phyloP scores from a whole-genome alignment of 1,284 basidiomycete genomes.

The Amylostereum chailletii region DNA sequence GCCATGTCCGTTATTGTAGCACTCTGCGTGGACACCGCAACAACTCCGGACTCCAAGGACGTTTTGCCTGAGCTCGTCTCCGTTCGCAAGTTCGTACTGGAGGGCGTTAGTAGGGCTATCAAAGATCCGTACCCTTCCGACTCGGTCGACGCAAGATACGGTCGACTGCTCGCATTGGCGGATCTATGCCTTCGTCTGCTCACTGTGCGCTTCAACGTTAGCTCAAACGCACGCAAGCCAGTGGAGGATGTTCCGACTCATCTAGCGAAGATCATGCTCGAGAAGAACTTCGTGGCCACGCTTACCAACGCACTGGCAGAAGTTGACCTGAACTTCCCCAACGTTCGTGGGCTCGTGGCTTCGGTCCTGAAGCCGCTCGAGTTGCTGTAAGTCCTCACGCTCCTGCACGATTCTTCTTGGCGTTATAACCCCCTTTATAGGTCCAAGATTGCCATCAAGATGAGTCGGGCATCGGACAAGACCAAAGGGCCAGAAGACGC shows the following conservation, averaged over 20 bases:
- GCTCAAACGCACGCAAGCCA: slow-evolving; percentile 40
- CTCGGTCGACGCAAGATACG: slow-evolving; percentile 74
- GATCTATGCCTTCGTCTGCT: slow-evolving; percentile 88
- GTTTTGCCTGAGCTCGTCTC: slow-evolving; percentile 71
- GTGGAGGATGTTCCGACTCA: slow-evolving; percentile 83
- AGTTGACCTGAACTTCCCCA: slow-evolving; percentile 93
- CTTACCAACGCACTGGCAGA: slow-evolving; percentile 88
- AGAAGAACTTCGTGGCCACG: slow-evolving; percentile 92
- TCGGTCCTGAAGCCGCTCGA: slow-evolving; percentile 87
- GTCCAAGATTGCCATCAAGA: slow-evolving; percentile 94
- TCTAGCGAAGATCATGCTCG: slow-evolving; percentile 96
- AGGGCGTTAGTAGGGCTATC: slow-evolving; percentile 80
- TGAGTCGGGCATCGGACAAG: slow-evolving; percentile 79
- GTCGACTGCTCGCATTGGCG: slow-evolving; percentile 79
- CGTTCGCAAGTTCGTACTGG: slow-evolving; percentile 86
- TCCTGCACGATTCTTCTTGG: neutral
- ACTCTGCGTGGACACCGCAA: slow-evolving; percentile 78
- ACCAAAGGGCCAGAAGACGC: slow-evolving; percentile 47
- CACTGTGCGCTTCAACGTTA: slow-evolving; percentile 62
- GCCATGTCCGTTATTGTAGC: slow-evolving; percentile 89
- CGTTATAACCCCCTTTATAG: slow-evolving; percentile 29
- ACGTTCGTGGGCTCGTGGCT: slow-evolving; percentile 79
- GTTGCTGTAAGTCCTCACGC: slow-evolving; percentile 55
- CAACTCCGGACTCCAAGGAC: slow-evolving; percentile 66
- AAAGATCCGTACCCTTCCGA: slow-evolving; percentile 72